Conservation (phyloP, 371 early-diverging fungal genomes). For the Apophysomyces elegans region DNA sequence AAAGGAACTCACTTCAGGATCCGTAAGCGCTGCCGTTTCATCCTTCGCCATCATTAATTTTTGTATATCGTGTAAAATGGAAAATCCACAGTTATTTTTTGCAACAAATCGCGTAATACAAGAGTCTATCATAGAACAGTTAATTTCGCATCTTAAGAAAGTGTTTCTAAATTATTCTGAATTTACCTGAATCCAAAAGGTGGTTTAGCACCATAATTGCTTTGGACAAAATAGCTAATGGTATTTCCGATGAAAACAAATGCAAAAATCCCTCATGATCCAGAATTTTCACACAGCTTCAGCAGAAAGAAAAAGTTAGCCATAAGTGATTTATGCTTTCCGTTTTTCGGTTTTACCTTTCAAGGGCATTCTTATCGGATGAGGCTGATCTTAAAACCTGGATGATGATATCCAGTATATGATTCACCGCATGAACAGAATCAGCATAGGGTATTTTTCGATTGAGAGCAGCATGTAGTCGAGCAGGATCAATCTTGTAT, state of each 20-base stretch:
- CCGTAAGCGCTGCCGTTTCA: not conserved
- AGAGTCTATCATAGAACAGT: not conserved
- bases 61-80: constrained; percentile 5
- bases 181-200: constrained; percentile 4
- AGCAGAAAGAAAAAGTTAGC: not conserved
- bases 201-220: not conserved
- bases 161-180: not conserved
- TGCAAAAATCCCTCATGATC: not conserved
- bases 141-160: not conserved
- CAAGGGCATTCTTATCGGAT: not conserved
- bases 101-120: not conserved
- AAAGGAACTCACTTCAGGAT: not conserved
- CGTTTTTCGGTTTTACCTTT: not conserved
- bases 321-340: too few species aligned
- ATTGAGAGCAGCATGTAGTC: not conserved
- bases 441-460: constrained; percentile 1
- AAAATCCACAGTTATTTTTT: not conserved
- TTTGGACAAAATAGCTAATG: not conserved
- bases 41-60: constrained; percentile 1
- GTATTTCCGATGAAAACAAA: not conserved
- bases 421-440: not conserved
- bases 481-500: not conserved
- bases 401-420: not conserved
- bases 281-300: not conserved
- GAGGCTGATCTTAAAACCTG: not conserved